Evolutionary conservation across 768 basidiomycete species (phyloP), one percentile per base, ranked within the genome.

Genomic region (Mycena pura): DNA sequence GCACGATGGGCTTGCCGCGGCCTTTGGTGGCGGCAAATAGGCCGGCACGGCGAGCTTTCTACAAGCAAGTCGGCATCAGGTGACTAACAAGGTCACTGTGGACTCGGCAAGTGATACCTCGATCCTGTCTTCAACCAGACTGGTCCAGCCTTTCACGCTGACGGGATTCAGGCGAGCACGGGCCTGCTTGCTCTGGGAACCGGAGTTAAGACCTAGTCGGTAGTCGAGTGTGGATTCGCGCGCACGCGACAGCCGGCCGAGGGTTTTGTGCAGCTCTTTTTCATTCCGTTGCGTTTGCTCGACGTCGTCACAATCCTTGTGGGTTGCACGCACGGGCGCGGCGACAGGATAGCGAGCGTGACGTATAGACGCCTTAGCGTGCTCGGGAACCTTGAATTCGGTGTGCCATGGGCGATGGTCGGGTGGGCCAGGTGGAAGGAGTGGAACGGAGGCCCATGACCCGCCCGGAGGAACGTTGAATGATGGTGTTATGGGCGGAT

Each of bases 171-270:
- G 69, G 45, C 77, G 77, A 25, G 70, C 5, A 5, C 27, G 10
- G 34, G n/a, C 15, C 56, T 52, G 27, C 56, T 62, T 29, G 44
- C 66, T 22, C 11, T 55, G 31, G 22, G 69, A 65, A 15, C 69
- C 70, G 27, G n/a, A n/a, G n/a, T n/a, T n/a, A n/a, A 86, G 74
- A 3, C 91, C 90, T 8, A 95, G 74, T 19, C 83, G 82, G 75
- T 93, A 93, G 72, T 93, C 93, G 63, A 95, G 68, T 6, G 85
- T 91, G 1, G 84, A 84, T 71, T 95, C 93, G 36, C 82, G 80
- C 0, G 92, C 93, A 55, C 76, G 77, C 1, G 82, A 80, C 36
- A 92, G 73, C 62, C 90, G 75, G 9, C 81, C 82, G n/a, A 80
- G 86, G 25, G 80, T 78, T 72, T 84, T 86, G 68, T 76, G 77